Evolutionary conservation across 2,329 filamentous ascomycete genomes (phyloP).

Genomic region (Ceratocystis alfenasii): DNA sequence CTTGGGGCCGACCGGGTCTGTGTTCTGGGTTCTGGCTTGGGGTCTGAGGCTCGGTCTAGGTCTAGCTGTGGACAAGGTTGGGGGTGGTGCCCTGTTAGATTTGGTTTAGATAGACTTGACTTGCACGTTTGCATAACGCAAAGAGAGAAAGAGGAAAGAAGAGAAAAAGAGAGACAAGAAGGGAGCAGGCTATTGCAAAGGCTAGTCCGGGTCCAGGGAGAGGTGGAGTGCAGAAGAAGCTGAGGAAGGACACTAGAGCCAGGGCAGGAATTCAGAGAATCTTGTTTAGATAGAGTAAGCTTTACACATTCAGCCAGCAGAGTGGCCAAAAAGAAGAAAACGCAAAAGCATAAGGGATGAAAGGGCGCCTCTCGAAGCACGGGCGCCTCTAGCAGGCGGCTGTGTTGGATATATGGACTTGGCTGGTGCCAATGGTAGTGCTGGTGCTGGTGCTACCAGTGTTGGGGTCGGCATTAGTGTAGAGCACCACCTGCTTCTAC

Average conservation of each 20-base stretch:
- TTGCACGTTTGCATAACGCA: not conserved
- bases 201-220: conserved; percentile 6
- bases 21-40: too few relatives aligned
- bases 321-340: not conserved
- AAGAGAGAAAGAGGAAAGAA: not conserved
- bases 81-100: not conserved
- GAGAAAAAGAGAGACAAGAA: not conserved
- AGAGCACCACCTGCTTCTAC: not conserved
- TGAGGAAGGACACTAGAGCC: conserved; percentile 4
- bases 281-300: not conserved
- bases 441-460: too few relatives aligned
- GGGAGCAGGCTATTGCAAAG: conserved; percentile 3
- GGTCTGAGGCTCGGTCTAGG: not conserved
- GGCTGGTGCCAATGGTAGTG: too few relatives aligned
- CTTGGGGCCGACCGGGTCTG: not conserved
- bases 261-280: not conserved
- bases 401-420: too few relatives aligned
- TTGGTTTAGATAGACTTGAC: not conserved
- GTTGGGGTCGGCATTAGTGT: not conserved
- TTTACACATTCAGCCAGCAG: not conserved
- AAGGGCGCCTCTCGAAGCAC: too few relatives aligned
- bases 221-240: conserved; percentile 2
- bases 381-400: too few relatives aligned
- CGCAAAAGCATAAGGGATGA: not conserved
- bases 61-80: not conserved